Evolutionary conservation across 768 basidiomycete species (phyloP).

Genomic region (Russula olivacea): DNA sequence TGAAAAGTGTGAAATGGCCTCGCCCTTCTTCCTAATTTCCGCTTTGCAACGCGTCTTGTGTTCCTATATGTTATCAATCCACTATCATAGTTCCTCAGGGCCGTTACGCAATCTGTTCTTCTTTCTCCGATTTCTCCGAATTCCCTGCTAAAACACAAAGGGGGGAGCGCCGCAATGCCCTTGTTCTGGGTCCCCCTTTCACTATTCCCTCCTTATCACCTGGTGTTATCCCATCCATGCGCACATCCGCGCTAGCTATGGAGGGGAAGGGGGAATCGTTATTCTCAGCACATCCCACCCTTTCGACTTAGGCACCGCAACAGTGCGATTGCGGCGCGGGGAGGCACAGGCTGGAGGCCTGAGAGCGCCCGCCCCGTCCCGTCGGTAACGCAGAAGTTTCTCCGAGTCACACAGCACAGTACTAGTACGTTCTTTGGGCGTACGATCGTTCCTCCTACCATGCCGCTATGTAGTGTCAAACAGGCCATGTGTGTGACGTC

Average conservation of each 20-base stretch:
- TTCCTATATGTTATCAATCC: neutral
- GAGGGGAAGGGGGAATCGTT: neutral
- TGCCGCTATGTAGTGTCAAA: neutral
- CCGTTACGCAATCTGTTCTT: neutral
- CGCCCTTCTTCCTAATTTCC: constrained; percentile 16
- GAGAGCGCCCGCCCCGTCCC: neutral
- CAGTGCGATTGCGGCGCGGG: constrained; percentile 11
- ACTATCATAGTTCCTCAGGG: neutral
- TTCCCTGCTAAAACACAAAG: neutral
- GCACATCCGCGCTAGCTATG: neutral
- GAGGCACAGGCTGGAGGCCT: neutral
- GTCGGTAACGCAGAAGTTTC: constrained; percentile 5
- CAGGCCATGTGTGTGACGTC: neutral
- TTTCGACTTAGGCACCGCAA: constrained; percentile 1
- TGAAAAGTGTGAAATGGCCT: neutral
- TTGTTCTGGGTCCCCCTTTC: constrained; percentile 1
- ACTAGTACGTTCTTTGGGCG: neutral
- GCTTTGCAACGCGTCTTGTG: neutral
- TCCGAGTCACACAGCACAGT: neutral
- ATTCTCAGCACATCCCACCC: neutral
- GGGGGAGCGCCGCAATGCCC: neutral
- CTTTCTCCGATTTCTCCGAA: neutral
- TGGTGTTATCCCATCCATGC: neutral
- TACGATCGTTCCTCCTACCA: neutral
- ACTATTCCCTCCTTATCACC: constrained; percentile 12